phyloP scores from a whole-genome alignment of 176 grass and related monocot genomes.

The Juncus effusus region DNA sequence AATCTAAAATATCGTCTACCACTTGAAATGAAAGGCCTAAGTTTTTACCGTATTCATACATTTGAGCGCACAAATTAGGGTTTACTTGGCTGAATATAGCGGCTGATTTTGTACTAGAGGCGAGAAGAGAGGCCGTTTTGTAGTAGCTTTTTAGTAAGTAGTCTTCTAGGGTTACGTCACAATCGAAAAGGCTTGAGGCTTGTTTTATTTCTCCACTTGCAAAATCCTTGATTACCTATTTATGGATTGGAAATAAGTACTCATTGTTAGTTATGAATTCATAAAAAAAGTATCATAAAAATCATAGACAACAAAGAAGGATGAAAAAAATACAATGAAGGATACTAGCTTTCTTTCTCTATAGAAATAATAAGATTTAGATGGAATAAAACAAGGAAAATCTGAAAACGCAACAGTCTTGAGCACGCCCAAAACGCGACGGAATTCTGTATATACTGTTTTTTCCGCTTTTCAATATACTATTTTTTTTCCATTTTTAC shows the following conservation, averaged over 20 bases:
- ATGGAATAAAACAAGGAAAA: too few relatives aligned
- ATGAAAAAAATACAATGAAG: too few relatives aligned
- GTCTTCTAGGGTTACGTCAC: constrained; percentile 71
- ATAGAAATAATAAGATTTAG: too few relatives aligned
- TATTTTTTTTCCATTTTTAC: too few relatives aligned
- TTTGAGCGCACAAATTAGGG: constrained; percentile 51
- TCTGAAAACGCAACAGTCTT: too few relatives aligned
- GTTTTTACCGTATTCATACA: constrained; percentile 86
- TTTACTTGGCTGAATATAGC: constrained; percentile 65
- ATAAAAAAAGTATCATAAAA: too few relatives aligned
- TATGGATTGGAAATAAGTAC: background rate
- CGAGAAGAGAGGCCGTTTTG: constrained; percentile 82
- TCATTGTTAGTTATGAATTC: too few relatives aligned
- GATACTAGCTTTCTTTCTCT: too few relatives aligned
- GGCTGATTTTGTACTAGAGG: constrained; percentile 78
- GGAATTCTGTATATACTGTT: too few relatives aligned
- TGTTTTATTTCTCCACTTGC: constrained; percentile 95
- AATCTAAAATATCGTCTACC: constrained; percentile 92
- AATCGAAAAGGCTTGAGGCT: constrained; percentile 68
- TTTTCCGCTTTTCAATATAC: too few relatives aligned
- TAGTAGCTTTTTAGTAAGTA: constrained; percentile 98
- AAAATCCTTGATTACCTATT: constrained; percentile 96
- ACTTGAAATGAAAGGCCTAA: constrained; percentile 87
- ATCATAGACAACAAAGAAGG: too few relatives aligned
- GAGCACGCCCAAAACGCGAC: too few relatives aligned